Base-by-base conservation (phyloP, 116 monocot genomes). In the Zostera marina region DNA sequence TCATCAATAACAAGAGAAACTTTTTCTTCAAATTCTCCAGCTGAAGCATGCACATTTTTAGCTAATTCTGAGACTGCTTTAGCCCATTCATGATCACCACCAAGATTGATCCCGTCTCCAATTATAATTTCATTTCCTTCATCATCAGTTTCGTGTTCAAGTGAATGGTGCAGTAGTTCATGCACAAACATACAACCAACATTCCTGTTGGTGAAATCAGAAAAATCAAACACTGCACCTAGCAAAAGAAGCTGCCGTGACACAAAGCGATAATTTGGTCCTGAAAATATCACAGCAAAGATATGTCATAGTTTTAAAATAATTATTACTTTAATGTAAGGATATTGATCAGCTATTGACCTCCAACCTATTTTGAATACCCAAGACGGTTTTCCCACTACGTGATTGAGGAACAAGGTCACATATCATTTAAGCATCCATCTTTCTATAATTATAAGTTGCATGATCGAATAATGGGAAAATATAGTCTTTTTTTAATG, bases 181-280 rank as follows among this genome's bases (percentile, higher is more conserved):
- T 76, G 78, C 10, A 89, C 76, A 58, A 96, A 81, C 32, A 63
- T 54, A 65, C 85, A 64, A 25, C 89, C 96, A 60, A 76, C 59
- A 52, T 82, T 88, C 74, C 79, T 79, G 61, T 85, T 89, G 22
- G 74, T 72, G 5, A 56, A 65, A 68, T 96, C 96, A 52, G 96
- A 96, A 44, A 85, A 96, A 41, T 96, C 96, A n/a, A 96, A 82
- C 74, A 79, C 64, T 39, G 74, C 68, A 51, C 96, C 96, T 21
- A 96, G 78, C 49, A 96, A 60, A 47, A 96, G 67, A 17, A 96
- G 73, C 68, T 96, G 96, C 21, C 96, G 68, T 7, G 89, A 69
- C 46, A 69, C 67, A 58, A 96, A 96, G 12, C 71, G 80, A 53
- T 82, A 78, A 62, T 83, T 78, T 68, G 85, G 67, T 63, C 96